These are phyloP conservation scores for Oenanthe sinensis DNA, from an alignment of 129 eudicot genomes.

Conservation along the genomic window DNA sequence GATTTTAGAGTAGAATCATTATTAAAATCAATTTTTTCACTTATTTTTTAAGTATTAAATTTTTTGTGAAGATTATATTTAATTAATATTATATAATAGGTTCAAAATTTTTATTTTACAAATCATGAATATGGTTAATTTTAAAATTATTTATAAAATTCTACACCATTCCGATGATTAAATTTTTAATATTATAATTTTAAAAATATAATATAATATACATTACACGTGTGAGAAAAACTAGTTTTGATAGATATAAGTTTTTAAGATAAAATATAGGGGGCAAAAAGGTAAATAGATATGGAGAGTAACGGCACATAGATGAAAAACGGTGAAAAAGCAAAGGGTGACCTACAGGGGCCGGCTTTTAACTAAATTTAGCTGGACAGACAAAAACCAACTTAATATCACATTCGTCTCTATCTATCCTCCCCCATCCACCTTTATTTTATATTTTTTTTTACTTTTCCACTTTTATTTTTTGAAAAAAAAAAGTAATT, in stretches of 20 bases:
- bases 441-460: constrained; percentile 7
- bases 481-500: not conserved
- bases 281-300: constrained; percentile 31
- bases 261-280: constrained; percentile 8
- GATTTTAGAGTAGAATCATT: too few species aligned
- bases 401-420: constrained; percentile 56
- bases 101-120: too few species aligned
- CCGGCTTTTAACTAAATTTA: constrained; percentile 87
- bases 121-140: too few species aligned
- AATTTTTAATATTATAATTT: too few species aligned
- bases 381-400: constrained; percentile 77
- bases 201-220: not conserved
- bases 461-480: not conserved
- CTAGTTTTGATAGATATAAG: not conserved
- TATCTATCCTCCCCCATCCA: constrained; percentile 9
- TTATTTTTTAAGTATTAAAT: too few species aligned
- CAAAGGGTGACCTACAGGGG: constrained; percentile 51
- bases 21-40: too few species aligned
- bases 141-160: too few species aligned
- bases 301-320: constrained; percentile 21
- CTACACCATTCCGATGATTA: too few species aligned
- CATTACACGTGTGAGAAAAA: not conserved
- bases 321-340: constrained; percentile 40
- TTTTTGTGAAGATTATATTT: too few species aligned
- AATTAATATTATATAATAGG: too few species aligned